Conservation (phyloP, 176 grass and related monocot species). For the Aegilops tauschii region DNA sequence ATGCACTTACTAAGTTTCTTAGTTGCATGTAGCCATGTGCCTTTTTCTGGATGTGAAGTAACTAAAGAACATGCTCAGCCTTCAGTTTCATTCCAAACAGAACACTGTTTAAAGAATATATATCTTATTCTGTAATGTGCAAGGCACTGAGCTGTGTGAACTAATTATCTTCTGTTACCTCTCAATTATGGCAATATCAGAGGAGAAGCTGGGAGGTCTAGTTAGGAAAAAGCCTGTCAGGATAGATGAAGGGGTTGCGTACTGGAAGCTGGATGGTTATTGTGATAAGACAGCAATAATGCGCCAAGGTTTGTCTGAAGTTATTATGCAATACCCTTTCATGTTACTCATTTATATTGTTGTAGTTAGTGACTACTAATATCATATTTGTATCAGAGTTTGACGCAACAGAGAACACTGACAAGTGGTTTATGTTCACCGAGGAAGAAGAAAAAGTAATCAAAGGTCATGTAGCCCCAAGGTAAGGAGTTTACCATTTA, state of each 20-base stretch:
- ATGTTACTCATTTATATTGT: not conserved
- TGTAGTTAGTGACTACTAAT: conserved; percentile 26
- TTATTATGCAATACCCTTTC: not conserved
- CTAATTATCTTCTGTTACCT: conserved; percentile 5
- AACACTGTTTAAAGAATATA: not conserved
- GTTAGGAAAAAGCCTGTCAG: conserved; percentile 54
- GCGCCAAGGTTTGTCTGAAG: conserved; percentile 39
- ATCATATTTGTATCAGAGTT: conserved; percentile 28
- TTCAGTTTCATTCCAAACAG: not conserved
- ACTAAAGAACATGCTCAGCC: conserved; percentile 4
- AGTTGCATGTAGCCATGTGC: not conserved
- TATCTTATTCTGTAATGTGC: not conserved
- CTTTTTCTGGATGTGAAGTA: not conserved
- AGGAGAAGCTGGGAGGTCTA: conserved; percentile 33
- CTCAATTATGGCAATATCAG: conserved; percentile 32
- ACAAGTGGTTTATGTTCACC: conserved; percentile 48
- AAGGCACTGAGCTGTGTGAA: not conserved
- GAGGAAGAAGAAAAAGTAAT: conserved; percentile 46
- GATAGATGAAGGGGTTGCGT: conserved; percentile 27
- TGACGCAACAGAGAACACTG: conserved; percentile 19
- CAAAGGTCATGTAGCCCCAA: conserved; percentile 30
- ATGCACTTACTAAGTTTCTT: not conserved
- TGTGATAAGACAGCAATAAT: conserved; percentile 33
- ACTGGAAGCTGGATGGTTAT: conserved; percentile 45
- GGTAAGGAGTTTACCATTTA: conserved; percentile 17